Base-by-base conservation (phyloP, 163 green algal genomes). In the Prototheca wickerhamii region DNA sequence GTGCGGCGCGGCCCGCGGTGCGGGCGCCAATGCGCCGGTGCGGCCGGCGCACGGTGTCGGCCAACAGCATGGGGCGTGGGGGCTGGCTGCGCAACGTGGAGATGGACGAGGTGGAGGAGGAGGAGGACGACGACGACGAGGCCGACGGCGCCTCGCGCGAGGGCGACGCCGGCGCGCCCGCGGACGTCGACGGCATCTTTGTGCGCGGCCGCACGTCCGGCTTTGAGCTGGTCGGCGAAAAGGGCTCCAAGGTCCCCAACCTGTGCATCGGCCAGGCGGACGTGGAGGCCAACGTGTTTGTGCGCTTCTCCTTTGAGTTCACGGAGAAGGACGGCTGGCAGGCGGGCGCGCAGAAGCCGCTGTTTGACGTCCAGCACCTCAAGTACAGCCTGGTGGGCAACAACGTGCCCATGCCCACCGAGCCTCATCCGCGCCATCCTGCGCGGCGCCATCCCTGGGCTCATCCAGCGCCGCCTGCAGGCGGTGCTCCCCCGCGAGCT, bases 211-310 rank as follows among this genome's bases (percentile, higher is more conserved):
- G 76, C 23, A 56, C 73, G n/a, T 62, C 63, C 23, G 76, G 69
- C 15, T 75, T 86, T 62, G 79, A 74, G 33, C 65, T 86, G 70
- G 55, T 81, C 8, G 79, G 79, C 2, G 79, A 86, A 64, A 57
- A 55, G 10, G 79, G 79, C 62, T 76, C 60, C 51, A 80, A 82
- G 56, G 76, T 82, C 15, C 92, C 92, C n/a, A 91, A 97, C 65
- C 85, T 96, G 28, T 91, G 79, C 65, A 92, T 98, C 42, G 86
- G 84, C 23, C 73, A 88, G 28, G 85, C 82, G 31, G 90, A 85
- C 60, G 76, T 91, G 23, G 81, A 86, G 63, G 71, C 88, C n/a
- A 81, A 88, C 61, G 71, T 86, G 23, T 70, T 60, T 62, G 63
- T 85, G 5, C 77, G 70, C 30, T 76, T 86, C 29, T 68, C 65